phyloP scores from a whole-genome alignment of 352 stramenopile genomes.

The Globisporangium cystogenes region DNA sequence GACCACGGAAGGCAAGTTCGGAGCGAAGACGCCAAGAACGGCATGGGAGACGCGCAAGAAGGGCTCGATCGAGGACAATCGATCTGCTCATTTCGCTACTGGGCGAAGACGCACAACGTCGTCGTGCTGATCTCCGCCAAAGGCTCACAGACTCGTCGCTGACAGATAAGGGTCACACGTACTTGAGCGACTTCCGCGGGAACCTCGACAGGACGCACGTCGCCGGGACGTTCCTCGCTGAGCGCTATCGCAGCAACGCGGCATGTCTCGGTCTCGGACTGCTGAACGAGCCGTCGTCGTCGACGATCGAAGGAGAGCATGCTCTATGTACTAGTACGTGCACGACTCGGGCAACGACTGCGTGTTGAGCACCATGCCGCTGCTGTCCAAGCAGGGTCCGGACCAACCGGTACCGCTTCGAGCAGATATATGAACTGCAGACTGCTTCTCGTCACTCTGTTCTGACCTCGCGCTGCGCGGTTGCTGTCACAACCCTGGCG shows the following conservation, averaged over 20 bases:
- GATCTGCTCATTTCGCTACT: conserved; percentile 34
- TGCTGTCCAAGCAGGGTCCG: conserved; percentile 44
- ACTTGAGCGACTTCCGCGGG: conserved; percentile 43
- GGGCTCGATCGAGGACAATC: conserved; percentile 42
- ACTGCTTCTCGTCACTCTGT: not conserved
- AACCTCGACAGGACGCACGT: conserved; percentile 57
- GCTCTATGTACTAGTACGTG: conserved; percentile 64
- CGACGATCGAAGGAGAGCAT: conserved; percentile 44
- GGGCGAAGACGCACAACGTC: conserved; percentile 45
- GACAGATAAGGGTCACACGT: conserved; percentile 26
- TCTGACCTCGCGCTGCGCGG: not conserved
- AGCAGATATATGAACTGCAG: conserved; percentile 11
- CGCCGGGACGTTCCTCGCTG: conserved; percentile 38
- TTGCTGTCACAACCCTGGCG: not conserved
- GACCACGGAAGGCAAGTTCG: conserved; percentile 50
- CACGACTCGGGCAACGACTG: conserved; percentile 53
- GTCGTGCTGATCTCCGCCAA: conserved; percentile 53
- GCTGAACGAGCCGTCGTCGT: conserved; percentile 62
- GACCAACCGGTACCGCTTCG: conserved; percentile 45
- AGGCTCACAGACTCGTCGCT: conserved; percentile 71
- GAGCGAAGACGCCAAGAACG: conserved; percentile 24
- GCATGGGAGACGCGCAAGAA: conserved; percentile 44
- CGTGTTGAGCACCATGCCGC: conserved; percentile 45
- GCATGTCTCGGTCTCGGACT: conserved; percentile 75
- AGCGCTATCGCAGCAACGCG: conserved; percentile 58